A percentile compares a stretch with the other conserved stretches of the same genome.
These are phyloP conservation scores for Phyllosticta citrichinensis DNA, from an alignment of 2,329 filamentous ascomycete species.

Conservation along the genomic window DNA sequence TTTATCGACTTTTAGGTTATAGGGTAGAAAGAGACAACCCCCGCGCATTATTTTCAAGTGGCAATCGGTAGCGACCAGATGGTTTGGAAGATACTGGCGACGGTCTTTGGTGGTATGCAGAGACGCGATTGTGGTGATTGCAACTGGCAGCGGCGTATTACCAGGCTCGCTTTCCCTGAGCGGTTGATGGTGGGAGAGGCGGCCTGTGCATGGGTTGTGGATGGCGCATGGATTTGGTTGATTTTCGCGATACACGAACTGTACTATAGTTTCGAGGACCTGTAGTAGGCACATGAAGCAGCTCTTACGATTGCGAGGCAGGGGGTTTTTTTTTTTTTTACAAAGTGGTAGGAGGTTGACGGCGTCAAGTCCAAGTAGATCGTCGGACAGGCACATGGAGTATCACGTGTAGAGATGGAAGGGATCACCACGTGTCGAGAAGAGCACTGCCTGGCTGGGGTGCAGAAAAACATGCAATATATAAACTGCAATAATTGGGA, in stretches of 20 bases:
- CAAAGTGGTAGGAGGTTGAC: neutral
- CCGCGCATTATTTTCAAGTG: neutral
- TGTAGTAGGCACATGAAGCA: neutral
- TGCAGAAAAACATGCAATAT: neutral
- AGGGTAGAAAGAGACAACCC: neutral
- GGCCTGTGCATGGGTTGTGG: constrained; percentile 5
- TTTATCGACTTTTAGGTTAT: constrained; percentile 9
- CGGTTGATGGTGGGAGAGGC: neutral
- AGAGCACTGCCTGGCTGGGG: neutral
- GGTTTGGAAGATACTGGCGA: constrained; percentile 1
- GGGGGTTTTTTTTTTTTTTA: neutral
- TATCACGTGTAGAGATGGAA: no score
- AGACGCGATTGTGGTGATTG: neutral
- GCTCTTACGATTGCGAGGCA: neutral
- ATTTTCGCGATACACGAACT: constrained; percentile 6
- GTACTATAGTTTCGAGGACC: constrained; percentile 10
- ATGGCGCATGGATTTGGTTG: neutral
- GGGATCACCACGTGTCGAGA: no score
- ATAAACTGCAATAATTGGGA: neutral
- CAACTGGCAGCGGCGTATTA: neutral
- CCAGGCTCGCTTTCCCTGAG: neutral
- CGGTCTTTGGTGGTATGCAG: constrained; percentile 1
- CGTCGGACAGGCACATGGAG: no score
- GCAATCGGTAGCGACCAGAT: constrained; percentile 1
- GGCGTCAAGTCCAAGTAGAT: no score